Percentiles rank a stretch among this genome's conserved stretches.
Conservation (phyloP, 257 asterid genomes). For the Handroanthus guayacan region DNA sequence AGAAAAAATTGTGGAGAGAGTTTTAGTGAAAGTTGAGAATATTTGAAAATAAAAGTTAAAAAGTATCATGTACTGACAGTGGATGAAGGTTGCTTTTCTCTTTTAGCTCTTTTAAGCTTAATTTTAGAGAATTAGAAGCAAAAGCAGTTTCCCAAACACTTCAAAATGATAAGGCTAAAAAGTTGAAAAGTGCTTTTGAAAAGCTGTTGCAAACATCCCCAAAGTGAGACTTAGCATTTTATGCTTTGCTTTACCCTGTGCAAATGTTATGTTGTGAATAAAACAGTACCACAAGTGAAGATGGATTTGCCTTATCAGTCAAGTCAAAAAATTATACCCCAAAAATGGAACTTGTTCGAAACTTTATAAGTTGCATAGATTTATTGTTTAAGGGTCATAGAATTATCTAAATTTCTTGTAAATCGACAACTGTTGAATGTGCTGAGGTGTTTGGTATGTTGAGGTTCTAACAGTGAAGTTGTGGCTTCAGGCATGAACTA, state of each 20-base stretch:
- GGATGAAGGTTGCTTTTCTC: too few species aligned
- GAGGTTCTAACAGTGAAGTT: slow-evolving; percentile 34
- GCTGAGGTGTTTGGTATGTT: background rate
- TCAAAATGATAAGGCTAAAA: too few species aligned
- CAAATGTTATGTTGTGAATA: background rate
- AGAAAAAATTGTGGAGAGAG: too few species aligned
- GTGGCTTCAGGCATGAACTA: slow-evolving; percentile 87
- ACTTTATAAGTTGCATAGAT: background rate
- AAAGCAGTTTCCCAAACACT: too few species aligned
- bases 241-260: background rate
- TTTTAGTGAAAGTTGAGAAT: too few species aligned
- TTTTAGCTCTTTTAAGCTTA: too few species aligned
- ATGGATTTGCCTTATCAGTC: background rate
- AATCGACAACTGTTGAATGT: background rate
- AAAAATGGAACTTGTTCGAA: background rate
- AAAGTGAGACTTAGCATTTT: background rate
- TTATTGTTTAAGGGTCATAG: background rate
- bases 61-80: too few species aligned
- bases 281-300: background rate
- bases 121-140: too few species aligned
- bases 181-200: too few species aligned
- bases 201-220: too few species aligned
- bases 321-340: slow-evolving; percentile 9
- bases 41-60: too few species aligned
- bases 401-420: background rate